Percentiles rank a stretch among this genome's conserved stretches.
Evolutionary conservation across 2,329 filamentous ascomycete species (phyloP).

Genomic region (Diaporthe ampelina): DNA sequence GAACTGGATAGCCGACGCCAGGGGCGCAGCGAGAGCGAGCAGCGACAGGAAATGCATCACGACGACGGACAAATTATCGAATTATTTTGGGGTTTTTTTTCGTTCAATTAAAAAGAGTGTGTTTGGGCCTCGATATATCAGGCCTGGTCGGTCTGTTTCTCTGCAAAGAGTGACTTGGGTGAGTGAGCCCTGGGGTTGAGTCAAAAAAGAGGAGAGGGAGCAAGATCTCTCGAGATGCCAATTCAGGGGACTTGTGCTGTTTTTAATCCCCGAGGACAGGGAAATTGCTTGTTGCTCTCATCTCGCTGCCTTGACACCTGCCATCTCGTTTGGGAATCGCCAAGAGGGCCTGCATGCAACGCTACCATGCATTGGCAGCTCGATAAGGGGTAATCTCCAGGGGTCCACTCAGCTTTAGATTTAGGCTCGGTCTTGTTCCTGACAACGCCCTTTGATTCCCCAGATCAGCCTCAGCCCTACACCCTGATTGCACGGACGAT

Average conservation of each 20-base stretch:
- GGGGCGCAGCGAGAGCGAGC: slow-evolving; percentile 49
- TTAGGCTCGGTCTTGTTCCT: slow-evolving; percentile 26
- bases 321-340: slow-evolving; percentile 25
- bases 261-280: slow-evolving; percentile 28
- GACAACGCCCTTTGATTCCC: slow-evolving; percentile 8
- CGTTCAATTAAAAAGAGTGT: slow-evolving; percentile 19
- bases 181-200: slow-evolving; percentile 36
- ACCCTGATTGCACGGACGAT: not conserved
- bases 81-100: not conserved
- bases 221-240: not conserved
- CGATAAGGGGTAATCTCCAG: slow-evolving; percentile 25
- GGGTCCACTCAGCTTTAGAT: slow-evolving; percentile 21
- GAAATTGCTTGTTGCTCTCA: slow-evolving; percentile 30
- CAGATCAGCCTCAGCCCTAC: slow-evolving; percentile 31
- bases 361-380: not conserved
- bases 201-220: slow-evolving; percentile 10
- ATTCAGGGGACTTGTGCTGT: slow-evolving; percentile 17
- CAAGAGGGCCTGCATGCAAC: slow-evolving; percentile 23
- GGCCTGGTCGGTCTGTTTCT: slow-evolving; percentile 18
- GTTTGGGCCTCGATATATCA: slow-evolving; percentile 1
- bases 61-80: not conserved
- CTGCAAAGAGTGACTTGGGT: slow-evolving; percentile 37
- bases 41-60: slow-evolving; percentile 48
- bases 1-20: slow-evolving; percentile 51
- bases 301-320: slow-evolving; percentile 30